phyloP scores from a whole-genome alignment of 2,329 filamentous ascomycete species.

The Biscogniauxia mediterranea region DNA sequence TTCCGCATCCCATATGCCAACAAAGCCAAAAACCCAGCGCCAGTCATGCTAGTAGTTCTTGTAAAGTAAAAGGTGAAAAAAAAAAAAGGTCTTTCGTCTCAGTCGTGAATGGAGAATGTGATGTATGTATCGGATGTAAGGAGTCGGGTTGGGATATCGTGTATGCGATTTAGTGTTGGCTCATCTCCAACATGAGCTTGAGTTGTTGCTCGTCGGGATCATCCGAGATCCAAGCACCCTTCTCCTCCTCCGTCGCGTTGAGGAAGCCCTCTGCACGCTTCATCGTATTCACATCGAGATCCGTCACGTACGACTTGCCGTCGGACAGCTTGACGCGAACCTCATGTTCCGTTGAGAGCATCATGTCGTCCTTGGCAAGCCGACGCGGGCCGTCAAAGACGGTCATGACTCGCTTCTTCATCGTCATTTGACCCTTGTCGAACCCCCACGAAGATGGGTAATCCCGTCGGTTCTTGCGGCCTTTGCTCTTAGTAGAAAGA shows the following conservation, averaged over 20 bases:
- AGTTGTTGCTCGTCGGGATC: slow-evolving; percentile 64
- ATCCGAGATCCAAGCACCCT: slow-evolving; percentile 78
- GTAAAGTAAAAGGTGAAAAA: too few relatives aligned
- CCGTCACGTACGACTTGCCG: slow-evolving; percentile 80
- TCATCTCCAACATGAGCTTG: slow-evolving; percentile 57
- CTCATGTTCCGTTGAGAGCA: slow-evolving; percentile 93
- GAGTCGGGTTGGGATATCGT: slow-evolving; percentile 8
- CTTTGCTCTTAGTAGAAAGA: slow-evolving; percentile 53
- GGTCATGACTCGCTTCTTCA: slow-evolving; percentile 94
- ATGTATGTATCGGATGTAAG: slow-evolving; percentile 15
- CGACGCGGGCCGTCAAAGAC: slow-evolving; percentile 87
- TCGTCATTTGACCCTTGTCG: slow-evolving; percentile 89
- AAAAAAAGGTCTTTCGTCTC: slow-evolving; percentile 16
- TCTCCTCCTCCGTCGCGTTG: slow-evolving; percentile 78
- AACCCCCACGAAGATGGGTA: slow-evolving; percentile 95
- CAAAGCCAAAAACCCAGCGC: slow-evolving; percentile 17
- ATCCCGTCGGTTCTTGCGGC: slow-evolving; percentile 88
- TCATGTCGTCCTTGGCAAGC: slow-evolving; percentile 98
- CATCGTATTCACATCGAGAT: slow-evolving; percentile 87
- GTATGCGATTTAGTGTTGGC: slow-evolving; percentile 28
- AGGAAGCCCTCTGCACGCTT: slow-evolving; percentile 84
- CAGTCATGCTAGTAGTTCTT: slow-evolving; percentile 19
- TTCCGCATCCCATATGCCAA: neutral
- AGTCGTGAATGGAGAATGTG: slow-evolving; percentile 17
- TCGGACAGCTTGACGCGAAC: slow-evolving; percentile 80